Evolutionary conservation across 169 alveolate genomes (phyloP), one percentile per base, ranked within the genome.

Genomic region (Sarcocystis neurona): DNA sequence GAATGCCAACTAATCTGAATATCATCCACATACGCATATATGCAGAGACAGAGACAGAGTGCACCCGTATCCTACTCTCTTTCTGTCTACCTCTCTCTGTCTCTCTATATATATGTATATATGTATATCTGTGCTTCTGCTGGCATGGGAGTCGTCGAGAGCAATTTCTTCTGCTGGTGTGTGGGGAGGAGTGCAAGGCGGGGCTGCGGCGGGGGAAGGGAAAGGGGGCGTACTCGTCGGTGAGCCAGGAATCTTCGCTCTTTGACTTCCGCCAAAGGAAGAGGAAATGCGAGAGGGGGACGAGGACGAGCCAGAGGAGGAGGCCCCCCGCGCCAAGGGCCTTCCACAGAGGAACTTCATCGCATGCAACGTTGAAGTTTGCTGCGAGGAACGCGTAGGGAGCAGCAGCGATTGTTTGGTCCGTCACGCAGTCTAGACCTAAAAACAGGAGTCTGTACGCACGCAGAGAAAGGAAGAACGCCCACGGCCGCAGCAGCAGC

Each of bases 361-460:
- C 10, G 75, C 75, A 63, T 8, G 39, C 44, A 41, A 63, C 43
- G 75, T 20, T 27, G 75, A 63, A 27, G 75, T 63, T 43, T 1
- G 75, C 75, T 37, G 41, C 75, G 75, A 63, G 75, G 75, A 63
- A 63, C 43, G 8, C 12, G 75, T 63, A 63, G 37, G 75, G 12
- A 8, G 12, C 75, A 2, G 3, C 41, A 1, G 75, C 44, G 12
- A 63, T 63, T 43, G n/a, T 43, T 3, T 63, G 46, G 43, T 63
- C 75, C 75, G 41, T 63, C n/a, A 63, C 41, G 75, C 75, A 63
- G 41, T 30, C 27, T 1, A 63, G 27, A 41, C 75, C 75, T 18
- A 4, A 6, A n/a, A 63, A 63, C 75, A 63, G 43, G n/a, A 63
- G 41, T 1, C 75, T 63, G 75, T 1, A 48, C 60, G 60, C 60